A percentile compares a stretch with the other conserved stretches of the same genome.
Conservation (phyloP, 2,329 filamentous ascomycete species). For the Colletotrichum lini region DNA sequence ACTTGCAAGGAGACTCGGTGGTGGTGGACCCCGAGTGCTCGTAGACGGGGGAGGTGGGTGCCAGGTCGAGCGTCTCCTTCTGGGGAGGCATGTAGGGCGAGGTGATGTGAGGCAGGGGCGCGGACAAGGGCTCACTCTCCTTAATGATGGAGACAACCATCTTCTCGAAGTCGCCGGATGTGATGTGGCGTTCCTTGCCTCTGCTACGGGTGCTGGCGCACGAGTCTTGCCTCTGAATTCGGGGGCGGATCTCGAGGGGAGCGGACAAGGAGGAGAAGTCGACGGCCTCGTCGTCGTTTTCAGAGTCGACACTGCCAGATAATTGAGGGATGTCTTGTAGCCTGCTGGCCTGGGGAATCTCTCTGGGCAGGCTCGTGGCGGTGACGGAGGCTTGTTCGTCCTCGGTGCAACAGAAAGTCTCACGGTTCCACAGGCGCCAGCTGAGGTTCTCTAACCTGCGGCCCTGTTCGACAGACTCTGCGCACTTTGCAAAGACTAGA, state of each 20-base stretch:
- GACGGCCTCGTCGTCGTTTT: slow-evolving; percentile 76
- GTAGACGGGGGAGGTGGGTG: slow-evolving; percentile 50
- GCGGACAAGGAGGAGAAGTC: slow-evolving; percentile 70
- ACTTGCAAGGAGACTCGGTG: slow-evolving; percentile 67
- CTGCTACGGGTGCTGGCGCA: slow-evolving; percentile 78
- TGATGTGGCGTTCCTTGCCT: slow-evolving; percentile 87
- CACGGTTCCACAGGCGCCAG: slow-evolving; percentile 95
- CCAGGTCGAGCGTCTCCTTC: slow-evolving; percentile 58
- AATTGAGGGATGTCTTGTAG: slow-evolving; percentile 76
- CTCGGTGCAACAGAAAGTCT: slow-evolving; percentile 88
- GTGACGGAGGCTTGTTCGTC: slow-evolving; percentile 64
- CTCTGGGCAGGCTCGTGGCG: slow-evolving; percentile 62
- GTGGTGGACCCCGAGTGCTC: slow-evolving; percentile 61
- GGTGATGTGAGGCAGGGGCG: slow-evolving; percentile 64
- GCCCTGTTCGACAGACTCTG: slow-evolving; percentile 93
- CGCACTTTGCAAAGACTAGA: slow-evolving; percentile 89
- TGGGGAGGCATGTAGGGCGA: slow-evolving; percentile 58
- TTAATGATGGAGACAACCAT: slow-evolving; percentile 95
- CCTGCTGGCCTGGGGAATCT: slow-evolving; percentile 59
- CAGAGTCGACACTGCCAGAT: slow-evolving; percentile 83
- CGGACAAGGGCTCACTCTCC: slow-evolving; percentile 79
- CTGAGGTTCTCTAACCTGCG: slow-evolving; percentile 93
- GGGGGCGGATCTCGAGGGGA: slow-evolving; percentile 73
- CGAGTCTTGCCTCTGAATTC: slow-evolving; percentile 80
- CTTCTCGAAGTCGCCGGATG: slow-evolving; percentile 92